A percentile compares a stretch with the other conserved stretches of the same genome.
Evolutionary conservation across 169 alveolate genomes (phyloP).

Genomic region (Pseudocohnilembus persalinus): DNA sequence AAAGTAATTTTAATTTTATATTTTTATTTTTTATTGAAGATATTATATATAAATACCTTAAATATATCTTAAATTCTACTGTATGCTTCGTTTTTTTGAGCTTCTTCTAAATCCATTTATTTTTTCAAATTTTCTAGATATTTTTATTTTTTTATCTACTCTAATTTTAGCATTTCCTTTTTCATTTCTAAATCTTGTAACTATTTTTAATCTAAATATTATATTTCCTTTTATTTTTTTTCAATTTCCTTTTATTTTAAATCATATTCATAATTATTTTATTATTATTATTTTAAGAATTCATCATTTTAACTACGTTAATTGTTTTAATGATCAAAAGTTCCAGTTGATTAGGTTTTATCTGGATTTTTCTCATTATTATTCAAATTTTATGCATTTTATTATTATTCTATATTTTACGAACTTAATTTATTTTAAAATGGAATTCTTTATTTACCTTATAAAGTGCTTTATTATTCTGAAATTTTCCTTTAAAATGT

Average conservation of each 20-base stretch:
- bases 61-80: not conserved
- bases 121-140: too few relatives aligned
- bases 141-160: too few relatives aligned
- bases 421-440: too few relatives aligned
- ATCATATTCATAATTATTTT: not conserved
- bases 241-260: not conserved
- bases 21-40: not conserved
- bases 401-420: too few relatives aligned
- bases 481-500: not conserved
- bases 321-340: too few relatives aligned
- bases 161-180: not conserved
- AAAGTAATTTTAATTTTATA: too few relatives aligned
- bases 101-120: not conserved
- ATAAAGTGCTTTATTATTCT: not conserved
- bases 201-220: not conserved
- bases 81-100: not conserved
- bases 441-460: not conserved
- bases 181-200: not conserved
- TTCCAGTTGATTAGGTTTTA: too few relatives aligned
- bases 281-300: too few relatives aligned
- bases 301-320: too few relatives aligned
- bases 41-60: too few relatives aligned
- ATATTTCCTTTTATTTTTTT: not conserved
- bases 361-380: too few relatives aligned
- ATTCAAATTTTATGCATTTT: too few relatives aligned